Evolutionary conservation across 495 filamentous ascomycete genomes (phyloP).

Genomic region (Trichocladium antarcticum): DNA sequence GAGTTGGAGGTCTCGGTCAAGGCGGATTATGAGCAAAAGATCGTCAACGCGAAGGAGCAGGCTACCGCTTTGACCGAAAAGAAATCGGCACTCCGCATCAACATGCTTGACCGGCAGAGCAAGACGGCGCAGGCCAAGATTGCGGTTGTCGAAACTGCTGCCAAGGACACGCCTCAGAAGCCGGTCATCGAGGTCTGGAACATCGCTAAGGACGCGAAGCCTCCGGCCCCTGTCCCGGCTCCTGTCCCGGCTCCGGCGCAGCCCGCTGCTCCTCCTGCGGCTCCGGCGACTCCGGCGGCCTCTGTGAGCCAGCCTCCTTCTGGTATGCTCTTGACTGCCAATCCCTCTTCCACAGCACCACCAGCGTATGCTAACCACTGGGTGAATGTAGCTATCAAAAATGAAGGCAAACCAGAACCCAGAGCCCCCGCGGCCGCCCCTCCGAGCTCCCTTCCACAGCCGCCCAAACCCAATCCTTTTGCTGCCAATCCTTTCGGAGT

Average conservation of each 20-base stretch:
- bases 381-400: slow-evolving; percentile 15
- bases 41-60: slow-evolving; percentile 40
- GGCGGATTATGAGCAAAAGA: slow-evolving; percentile 40
- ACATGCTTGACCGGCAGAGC: slow-evolving; percentile 64
- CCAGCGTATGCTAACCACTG: slow-evolving; percentile 17
- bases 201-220: slow-evolving; percentile 58
- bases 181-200: slow-evolving; percentile 80
- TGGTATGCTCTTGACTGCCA: slow-evolving; percentile 15
- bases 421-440: not conserved
- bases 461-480: slow-evolving; percentile 1
- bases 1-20: slow-evolving; percentile 36
- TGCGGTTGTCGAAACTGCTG: slow-evolving; percentile 66
- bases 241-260: not conserved
- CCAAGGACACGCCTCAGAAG: slow-evolving; percentile 67
- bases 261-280: not conserved
- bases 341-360: not conserved
- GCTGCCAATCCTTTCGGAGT: not conserved
- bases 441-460: slow-evolving; percentile 3
- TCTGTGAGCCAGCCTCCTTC: slow-evolving; percentile 21
- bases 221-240: slow-evolving; percentile 36
- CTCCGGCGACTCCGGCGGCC: slow-evolving; percentile 24
- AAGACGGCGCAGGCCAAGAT: slow-evolving; percentile 58
- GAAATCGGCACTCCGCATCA: slow-evolving; percentile 58
- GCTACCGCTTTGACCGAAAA: slow-evolving; percentile 49
- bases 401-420: slow-evolving; percentile 15